Evolutionary conservation across 805 yeast genomes (phyloP).

Genomic region (Kluyveromyces starmeri): DNA sequence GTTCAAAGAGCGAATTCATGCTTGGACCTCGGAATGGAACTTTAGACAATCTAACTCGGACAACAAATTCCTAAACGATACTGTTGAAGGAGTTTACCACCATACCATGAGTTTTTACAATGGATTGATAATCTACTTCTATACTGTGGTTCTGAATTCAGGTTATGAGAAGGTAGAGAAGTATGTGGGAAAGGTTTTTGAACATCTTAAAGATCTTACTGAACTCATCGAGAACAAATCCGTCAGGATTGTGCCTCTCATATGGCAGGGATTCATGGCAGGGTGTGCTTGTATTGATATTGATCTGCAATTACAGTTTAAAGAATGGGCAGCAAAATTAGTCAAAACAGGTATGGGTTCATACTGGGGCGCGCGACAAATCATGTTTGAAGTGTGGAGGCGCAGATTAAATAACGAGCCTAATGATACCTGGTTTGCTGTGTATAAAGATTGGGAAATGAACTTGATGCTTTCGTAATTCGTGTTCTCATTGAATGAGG

Average conservation of each 20-base stretch:
- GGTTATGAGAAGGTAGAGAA: constrained; percentile 51
- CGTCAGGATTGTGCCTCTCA: constrained; percentile 61
- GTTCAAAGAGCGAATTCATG: constrained; percentile 42
- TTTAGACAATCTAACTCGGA: constrained; percentile 29
- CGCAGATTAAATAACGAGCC: constrained; percentile 51
- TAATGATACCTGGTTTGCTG: constrained; percentile 68
- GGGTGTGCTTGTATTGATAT: constrained; percentile 67
- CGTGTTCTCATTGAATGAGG: too few species aligned
- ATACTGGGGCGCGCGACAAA: constrained; percentile 79
- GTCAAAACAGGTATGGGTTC: constrained; percentile 59
- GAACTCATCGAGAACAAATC: constrained; percentile 39
- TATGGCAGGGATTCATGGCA: constrained; percentile 86
- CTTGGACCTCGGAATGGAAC: constrained; percentile 75
- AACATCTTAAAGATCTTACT: constrained; percentile 56
- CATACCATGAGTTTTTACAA: constrained; percentile 75
- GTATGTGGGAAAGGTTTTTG: constrained; percentile 50
- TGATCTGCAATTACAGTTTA: constrained; percentile 54
- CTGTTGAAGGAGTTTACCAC: constrained; percentile 65
- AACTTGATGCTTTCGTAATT: constrained; percentile 57
- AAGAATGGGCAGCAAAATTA: constrained; percentile 49
- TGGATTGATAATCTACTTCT: constrained; percentile 62
- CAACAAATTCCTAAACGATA: constrained; percentile 23
- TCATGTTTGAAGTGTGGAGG: constrained; percentile 81
- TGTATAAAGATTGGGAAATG: constrained; percentile 77
- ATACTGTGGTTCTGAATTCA: constrained; percentile 49